Base-by-base conservation (phyloP, 2,329 filamentous ascomycete genomes). In the Botrytis pseudocinerea region DNA sequence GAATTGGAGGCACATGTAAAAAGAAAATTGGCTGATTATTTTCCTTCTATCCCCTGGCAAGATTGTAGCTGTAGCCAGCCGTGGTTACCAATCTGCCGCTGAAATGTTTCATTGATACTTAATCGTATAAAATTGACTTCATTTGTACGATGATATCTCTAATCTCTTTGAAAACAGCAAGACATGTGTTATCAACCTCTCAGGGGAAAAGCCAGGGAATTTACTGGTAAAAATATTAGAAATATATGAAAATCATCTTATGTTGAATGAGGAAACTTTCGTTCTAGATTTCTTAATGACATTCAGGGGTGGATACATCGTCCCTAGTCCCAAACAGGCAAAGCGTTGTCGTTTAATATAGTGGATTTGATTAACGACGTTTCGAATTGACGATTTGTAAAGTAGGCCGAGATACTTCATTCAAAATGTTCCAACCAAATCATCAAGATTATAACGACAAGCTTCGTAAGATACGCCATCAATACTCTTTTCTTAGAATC, bases 321-420 rank as follows among this genome's bases (percentile, higher is more conserved):
- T 0, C 14, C 3, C 68, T 70, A 63, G 16, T 22, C 68, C 42
- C 0, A 38, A n/a, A 46, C 46, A 48, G 40, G 57, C 38, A 42
- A 64, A 38, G 6, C 14, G 8, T 4, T 2, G 9, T 70, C 42
- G 69, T 28, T 28, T 70, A 46, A 63, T 70, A 70, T 46, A 70
- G 57, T 64, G 42, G 57, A 20, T 70, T 70, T 70, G 35, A 70
- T 64, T 63, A 63, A 70, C 69, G 42, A 40, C 35, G 69, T 63
- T 70, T 70, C 32, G 16, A 40, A 32, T 70, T 51, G 46, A 69
- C 20, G 20, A 68, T 63, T n/a, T 25, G 25, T 38, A 35, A 38
- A 61, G 35, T 61, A 40, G 25, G 60, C 35, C 38, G 32, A 40
- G 22, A 40, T 38, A n/a, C n/a, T 62, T 42, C 35, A 28, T 38